Conservation (phyloP, 306 rosid genomes). For the Alnus rubra region DNA sequence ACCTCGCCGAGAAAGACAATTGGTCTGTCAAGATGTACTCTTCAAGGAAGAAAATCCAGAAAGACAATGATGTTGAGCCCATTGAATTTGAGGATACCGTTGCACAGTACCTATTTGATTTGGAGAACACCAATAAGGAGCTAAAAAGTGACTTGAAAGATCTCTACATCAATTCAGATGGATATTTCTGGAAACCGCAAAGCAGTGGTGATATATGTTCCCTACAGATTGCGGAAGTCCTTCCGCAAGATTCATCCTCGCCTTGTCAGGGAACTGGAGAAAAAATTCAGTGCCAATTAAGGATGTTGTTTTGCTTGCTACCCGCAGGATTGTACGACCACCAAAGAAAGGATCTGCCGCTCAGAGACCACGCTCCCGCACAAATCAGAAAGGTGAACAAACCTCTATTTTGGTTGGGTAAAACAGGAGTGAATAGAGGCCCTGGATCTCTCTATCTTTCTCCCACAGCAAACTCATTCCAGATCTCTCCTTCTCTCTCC, state of each 20-base stretch:
- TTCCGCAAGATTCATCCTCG: slow-evolving; percentile 68
- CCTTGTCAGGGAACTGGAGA: slow-evolving; percentile 73
- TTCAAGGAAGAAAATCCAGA: slow-evolving; percentile 67
- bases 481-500: too few relatives aligned
- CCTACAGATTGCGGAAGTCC: slow-evolving; percentile 68
- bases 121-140: slow-evolving; percentile 76
- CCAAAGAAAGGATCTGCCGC: slow-evolving; percentile 83
- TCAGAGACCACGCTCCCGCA: slow-evolving; percentile 71
- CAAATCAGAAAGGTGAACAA: not conserved
- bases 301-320: slow-evolving; percentile 70
- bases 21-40: slow-evolving; percentile 60
- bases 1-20: too few relatives aligned
- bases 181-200: slow-evolving; percentile 64
- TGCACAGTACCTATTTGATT: slow-evolving; percentile 74
- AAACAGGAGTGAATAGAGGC: too few relatives aligned
- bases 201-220: slow-evolving; percentile 69
- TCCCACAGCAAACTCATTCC: too few relatives aligned
- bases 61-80: slow-evolving; percentile 66
- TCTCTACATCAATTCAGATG: slow-evolving; percentile 58
- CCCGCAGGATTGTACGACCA: slow-evolving; percentile 66
- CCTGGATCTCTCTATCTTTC: too few relatives aligned
- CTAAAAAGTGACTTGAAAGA: slow-evolving; percentile 77
- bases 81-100: slow-evolving; percentile 72
- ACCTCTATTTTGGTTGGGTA: too few relatives aligned
- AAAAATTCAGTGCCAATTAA: slow-evolving; percentile 70